Evolutionary conservation across 225 moss, liverwort and hornwort genomes (phyloP), one percentile per base, ranked within the genome.

Genomic region (Pseudisothecium myosuroides): DNA sequence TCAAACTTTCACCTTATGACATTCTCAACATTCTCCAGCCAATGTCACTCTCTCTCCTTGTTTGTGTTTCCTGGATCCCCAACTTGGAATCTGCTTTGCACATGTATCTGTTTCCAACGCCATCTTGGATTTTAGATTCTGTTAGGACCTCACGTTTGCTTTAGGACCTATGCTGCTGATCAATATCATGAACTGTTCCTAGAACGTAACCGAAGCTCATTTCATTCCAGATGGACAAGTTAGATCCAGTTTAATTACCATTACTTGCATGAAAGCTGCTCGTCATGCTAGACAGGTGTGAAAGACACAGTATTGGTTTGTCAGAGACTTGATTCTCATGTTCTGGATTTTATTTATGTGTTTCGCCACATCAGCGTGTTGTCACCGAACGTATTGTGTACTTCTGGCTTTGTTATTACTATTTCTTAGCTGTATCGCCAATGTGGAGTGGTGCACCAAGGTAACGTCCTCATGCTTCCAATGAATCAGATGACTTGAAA

Each of bases 1-100:
- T 83, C 83, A 83, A 83, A 79, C 89, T 83, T 93, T 91, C 88
- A 79, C 93, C 84, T 90, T 66, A 45, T 82, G 89, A 87, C 91
- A 88, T 85, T 89, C 59, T 85, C 59, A 37, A 55, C 68, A 80
- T 89, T 85, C 66, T 88, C 74, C 83, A 85, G 82, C 64, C 87
- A 52, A 65, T 87, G 69, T 80, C 71, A 50, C 76, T 52, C 47
- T 65, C 73, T n/a, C 7, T 22, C 21, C 58, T 54, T 66, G 20
- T 63, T 80, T 29, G 12, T 73, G 27, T 50, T 50, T 5, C 12
- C 59, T 74, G 49, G 71, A 72, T 66, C 29, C 63, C 41, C 12
- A 8, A 34, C 73, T 82, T 83, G 68, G 69, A 81, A 81, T 89
- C 67, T 85, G 68, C 62, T 83, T 78, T 55, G 36, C 61, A 23